phyloP scores from a whole-genome alignment of 2,329 filamentous ascomycete species.

The Phaeosphaeriaceae sp. region DNA sequence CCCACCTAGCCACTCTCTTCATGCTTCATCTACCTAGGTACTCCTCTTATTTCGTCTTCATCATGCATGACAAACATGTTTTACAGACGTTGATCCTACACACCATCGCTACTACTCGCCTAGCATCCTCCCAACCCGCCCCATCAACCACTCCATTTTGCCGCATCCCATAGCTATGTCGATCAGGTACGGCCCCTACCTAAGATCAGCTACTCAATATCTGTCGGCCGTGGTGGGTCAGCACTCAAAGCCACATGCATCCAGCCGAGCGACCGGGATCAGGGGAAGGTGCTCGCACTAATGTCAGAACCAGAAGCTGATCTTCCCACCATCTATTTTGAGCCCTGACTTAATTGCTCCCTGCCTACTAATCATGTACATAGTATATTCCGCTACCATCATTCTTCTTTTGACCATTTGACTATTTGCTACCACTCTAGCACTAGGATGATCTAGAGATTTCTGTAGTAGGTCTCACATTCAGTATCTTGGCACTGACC shows the following conservation, averaged over 20 bases:
- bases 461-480: neutral
- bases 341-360: conserved; percentile 9
- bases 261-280: conserved; percentile 36
- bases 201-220: conserved; percentile 17
- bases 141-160: conserved; percentile 6
- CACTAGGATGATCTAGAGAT: neutral
- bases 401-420: neutral
- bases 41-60: too few relatives aligned
- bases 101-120: conserved; percentile 17
- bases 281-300: conserved; percentile 6
- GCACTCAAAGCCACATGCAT: conserved; percentile 26
- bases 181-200: conserved; percentile 22
- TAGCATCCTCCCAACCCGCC: conserved; percentile 6
- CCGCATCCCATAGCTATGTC: conserved; percentile 18
- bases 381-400: neutral
- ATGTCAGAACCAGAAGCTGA: conserved; percentile 23
- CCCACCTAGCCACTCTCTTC: too few relatives aligned
- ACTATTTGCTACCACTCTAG: neutral
- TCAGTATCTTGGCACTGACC: neutral
- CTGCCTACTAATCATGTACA: neutral
- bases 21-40: too few relatives aligned
- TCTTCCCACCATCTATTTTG: conserved; percentile 26
- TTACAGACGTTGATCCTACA: too few relatives aligned
- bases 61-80: too few relatives aligned
- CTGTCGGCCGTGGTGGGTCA: conserved; percentile 33